Base-by-base conservation (phyloP, 1,284 basidiomycete genomes). In the Calocybe gambosa region DNA sequence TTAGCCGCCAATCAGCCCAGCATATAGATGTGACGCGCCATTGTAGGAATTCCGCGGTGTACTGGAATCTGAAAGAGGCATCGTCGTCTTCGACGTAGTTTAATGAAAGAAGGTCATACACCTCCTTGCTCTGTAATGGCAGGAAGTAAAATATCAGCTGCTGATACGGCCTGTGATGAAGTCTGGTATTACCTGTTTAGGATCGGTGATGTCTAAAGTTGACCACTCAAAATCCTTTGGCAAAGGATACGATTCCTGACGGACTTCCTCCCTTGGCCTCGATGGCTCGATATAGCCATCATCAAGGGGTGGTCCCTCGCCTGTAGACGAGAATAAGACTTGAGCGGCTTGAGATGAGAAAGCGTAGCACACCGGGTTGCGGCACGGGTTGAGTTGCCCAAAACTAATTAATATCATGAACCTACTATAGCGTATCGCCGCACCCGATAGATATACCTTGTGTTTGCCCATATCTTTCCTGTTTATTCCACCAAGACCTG, bases 1-100 rank as follows among this genome's bases (percentile, higher is more conserved):
- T 15, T 39, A 16, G 28, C n/a, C 16, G 7, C 7, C 40, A 19
- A 16, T 6, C 40, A 37, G 39, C 29, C 37, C 43, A 12, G 6
- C 16, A 16, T 42, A 16, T 19, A 21, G 15, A 9, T 18, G 19
- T 7, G 21, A 42, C 38, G 39, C 56, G 91, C 96, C 96, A 99
- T 62, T 86, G 74, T 40, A 99, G 69, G 65, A 99, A 99, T 64
- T 97, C 93, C 4, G 93, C 84, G 36, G 85, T 89, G 62, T 99
- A 99, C 60, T 92, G 85, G 75, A 99, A 98, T 21, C 96, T 82
- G 75, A 99, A 96, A 23, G 89, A 82, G 5, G 94, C 93, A 47
- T 94, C 89, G 57, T 93, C 88, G 62, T 99, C 96, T 66, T 99
- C 96, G 39, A 99, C 94, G 57, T 99, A 99, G 67, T 99, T 91